These are phyloP conservation scores for Penicillium sp. DNA, from an alignment of 2,329 filamentous ascomycete genomes.

Conservation along the genomic window DNA sequence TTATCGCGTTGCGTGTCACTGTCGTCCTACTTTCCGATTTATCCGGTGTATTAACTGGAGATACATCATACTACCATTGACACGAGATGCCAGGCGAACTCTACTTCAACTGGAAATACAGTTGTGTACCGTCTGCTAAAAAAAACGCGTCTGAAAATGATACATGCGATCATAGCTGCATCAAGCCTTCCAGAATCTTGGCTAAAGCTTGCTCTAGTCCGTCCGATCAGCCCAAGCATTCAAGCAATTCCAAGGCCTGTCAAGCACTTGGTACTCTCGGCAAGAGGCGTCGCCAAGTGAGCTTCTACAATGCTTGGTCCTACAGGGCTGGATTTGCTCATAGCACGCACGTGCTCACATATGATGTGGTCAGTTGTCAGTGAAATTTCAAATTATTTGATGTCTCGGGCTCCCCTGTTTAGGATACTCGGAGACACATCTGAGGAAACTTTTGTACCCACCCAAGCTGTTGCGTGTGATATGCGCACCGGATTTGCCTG, in stretches of 20 bases:
- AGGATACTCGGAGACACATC: not conserved
- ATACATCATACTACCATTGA: not conserved
- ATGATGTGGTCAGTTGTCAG: not conserved
- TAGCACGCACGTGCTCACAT: conserved; percentile 6
- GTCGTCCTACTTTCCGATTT: not conserved
- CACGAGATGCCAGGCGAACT: not conserved
- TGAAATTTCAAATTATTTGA: not conserved
- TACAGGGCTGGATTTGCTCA: not conserved
- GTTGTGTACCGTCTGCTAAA: not conserved
- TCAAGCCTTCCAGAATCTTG: not conserved
- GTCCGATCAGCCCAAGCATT: not conserved
- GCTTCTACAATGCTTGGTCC: conserved; percentile 8
- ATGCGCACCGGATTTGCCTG: not conserved
- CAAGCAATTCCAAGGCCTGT: not conserved
- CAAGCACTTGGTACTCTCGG: not conserved
- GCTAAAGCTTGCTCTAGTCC: conserved; percentile 6
- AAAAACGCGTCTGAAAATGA: not conserved
- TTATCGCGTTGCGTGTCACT: not conserved
- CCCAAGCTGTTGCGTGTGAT: not conserved
- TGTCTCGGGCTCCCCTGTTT: not conserved
- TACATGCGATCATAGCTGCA: not conserved
- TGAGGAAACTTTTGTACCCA: not conserved
- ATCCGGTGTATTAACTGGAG: not conserved
- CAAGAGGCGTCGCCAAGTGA: conserved; percentile 9
- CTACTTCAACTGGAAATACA: not conserved